phyloP scores from a whole-genome alignment of 2,329 filamentous ascomycete genomes.

The Massarina eburnea region DNA sequence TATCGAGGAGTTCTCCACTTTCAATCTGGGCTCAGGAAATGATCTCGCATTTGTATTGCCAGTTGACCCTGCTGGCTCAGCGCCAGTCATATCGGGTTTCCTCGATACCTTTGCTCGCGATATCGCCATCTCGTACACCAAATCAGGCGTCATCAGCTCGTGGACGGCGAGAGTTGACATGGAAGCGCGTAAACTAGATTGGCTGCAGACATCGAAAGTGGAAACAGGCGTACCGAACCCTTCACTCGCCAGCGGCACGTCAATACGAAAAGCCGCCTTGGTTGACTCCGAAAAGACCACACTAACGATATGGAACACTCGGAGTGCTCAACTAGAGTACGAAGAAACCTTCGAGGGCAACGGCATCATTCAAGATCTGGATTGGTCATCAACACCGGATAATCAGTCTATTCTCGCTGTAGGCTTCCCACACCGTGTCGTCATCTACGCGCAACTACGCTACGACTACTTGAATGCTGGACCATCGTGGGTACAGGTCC shows the following conservation, averaged over 20 bases:
- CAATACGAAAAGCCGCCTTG: constrained; percentile 81
- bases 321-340: constrained; percentile 78
- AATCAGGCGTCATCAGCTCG: constrained; percentile 72
- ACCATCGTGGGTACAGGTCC: constrained; percentile 84
- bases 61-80: constrained; percentile 81
- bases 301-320: constrained; percentile 89
- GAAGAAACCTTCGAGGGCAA: constrained; percentile 71
- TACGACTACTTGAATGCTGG: constrained; percentile 89
- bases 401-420: constrained; percentile 86
- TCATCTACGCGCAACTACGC: constrained; percentile 82
- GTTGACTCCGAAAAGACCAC: constrained; percentile 73
- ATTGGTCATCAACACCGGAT: constrained; percentile 92
- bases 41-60: constrained; percentile 67
- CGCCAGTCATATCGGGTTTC: constrained; percentile 71
- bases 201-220: constrained; percentile 79
- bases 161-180: constrained; percentile 79
- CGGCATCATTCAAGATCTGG: constrained; percentile 79
- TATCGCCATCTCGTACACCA: constrained; percentile 81
- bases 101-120: constrained; percentile 85
- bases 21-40: constrained; percentile 62
- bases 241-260: constrained; percentile 80
- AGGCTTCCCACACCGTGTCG: constrained; percentile 84
- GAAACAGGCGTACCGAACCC: constrained; percentile 75
- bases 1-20: constrained; percentile 69
- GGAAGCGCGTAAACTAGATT: constrained; percentile 65